A percentile compares a stretch with the other conserved stretches of the same genome.
Evolutionary conservation across 2,329 filamentous ascomycete genomes (phyloP).

Genomic region (Cordyceps sp.): DNA sequence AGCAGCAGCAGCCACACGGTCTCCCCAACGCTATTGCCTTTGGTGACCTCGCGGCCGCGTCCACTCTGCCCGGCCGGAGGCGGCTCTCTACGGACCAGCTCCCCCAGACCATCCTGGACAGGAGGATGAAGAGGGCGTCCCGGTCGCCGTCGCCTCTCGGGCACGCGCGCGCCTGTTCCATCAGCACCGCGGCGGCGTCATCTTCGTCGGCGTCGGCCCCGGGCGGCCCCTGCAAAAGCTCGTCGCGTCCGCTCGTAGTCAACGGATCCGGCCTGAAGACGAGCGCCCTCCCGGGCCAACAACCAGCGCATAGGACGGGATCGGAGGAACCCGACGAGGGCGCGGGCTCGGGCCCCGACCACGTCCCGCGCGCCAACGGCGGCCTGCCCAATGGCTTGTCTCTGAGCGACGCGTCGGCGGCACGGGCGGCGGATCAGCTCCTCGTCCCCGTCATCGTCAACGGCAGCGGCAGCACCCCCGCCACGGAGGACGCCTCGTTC

Average conservation of each 20-base stretch:
- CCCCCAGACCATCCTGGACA: slow-evolving; percentile 35
- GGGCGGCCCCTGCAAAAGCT: slow-evolving; percentile 15
- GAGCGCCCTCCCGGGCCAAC: slow-evolving; percentile 8
- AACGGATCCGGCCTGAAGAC: slow-evolving; percentile 28
- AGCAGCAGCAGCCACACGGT: slow-evolving; percentile 9
- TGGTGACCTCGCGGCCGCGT: slow-evolving; percentile 25
- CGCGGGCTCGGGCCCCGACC: slow-evolving; percentile 8
- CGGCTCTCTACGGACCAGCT: slow-evolving; percentile 36
- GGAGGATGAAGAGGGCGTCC: slow-evolving; percentile 33
- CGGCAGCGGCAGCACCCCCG: slow-evolving; percentile 10
- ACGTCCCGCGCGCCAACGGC: slow-evolving; percentile 11
- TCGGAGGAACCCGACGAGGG: slow-evolving; percentile 9
- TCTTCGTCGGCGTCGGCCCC: slow-evolving; percentile 17
- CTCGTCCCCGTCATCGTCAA: slow-evolving; percentile 20
- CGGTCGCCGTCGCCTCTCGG: slow-evolving; percentile 40
- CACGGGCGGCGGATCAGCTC: slow-evolving; percentile 8
- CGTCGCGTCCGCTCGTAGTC: slow-evolving; percentile 32
- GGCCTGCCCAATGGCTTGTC: neutral
- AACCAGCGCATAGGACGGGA: slow-evolving; percentile 5
- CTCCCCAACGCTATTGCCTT: slow-evolving; percentile 25
- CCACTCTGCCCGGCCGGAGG: slow-evolving; percentile 20
- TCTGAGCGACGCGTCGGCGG: slow-evolving; percentile 4
- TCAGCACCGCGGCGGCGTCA: slow-evolving; percentile 21
- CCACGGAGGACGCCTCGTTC: slow-evolving; percentile 22
- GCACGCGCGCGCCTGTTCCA: slow-evolving; percentile 27